Evolutionary conservation across 805 yeast species (phyloP), one percentile per base, ranked within the genome.

Genomic region (Yarrowia bubula): DNA sequence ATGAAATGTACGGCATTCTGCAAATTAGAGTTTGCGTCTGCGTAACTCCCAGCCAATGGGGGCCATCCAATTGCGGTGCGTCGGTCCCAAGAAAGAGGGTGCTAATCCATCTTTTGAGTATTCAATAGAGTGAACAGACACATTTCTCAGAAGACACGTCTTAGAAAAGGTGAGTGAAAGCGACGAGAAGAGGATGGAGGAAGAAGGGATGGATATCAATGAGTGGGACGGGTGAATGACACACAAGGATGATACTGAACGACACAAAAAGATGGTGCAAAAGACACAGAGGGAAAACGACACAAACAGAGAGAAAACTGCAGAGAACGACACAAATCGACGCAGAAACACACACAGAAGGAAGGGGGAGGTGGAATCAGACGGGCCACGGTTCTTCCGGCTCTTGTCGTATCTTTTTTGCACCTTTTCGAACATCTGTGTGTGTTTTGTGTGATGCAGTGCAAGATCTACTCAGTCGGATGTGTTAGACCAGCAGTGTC

Each of bases 101-200:
- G 38, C 18, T 37, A 38, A 51, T 51, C 58, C 58, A 51, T 38
- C 58, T 48, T 48, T 48, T 48, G 55, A 48, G 55, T 35, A 48
- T 48, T 48, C 55, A 48, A 22, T 22, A 51, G 58, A 51, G 58
- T 37, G 58, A 51, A 38, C 42, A 51, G 58, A 51, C 58, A 37
- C 58, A 51, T 51, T 51, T 51, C 58, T 51, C 58, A 51, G 42
- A n/a, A 51, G 43, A 51, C 58, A 48, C 55, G 55, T 51, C 43
- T 38, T 37, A 37, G 58, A 51, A 38, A 48, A 51, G 58, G 58
- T 51, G 58, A 51, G 58, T 51, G 35, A 32, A 10, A 17, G 42
- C 17, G 39, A 50, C 13, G 17, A 44, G 11, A 6, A 14, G 33
- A 33, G 41, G 31, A 38, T 38, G 15, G 53, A 43, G 31, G 28